Conservation (phyloP, 495 filamentous ascomycete species). For the Clohesyomyces aquaticus region DNA sequence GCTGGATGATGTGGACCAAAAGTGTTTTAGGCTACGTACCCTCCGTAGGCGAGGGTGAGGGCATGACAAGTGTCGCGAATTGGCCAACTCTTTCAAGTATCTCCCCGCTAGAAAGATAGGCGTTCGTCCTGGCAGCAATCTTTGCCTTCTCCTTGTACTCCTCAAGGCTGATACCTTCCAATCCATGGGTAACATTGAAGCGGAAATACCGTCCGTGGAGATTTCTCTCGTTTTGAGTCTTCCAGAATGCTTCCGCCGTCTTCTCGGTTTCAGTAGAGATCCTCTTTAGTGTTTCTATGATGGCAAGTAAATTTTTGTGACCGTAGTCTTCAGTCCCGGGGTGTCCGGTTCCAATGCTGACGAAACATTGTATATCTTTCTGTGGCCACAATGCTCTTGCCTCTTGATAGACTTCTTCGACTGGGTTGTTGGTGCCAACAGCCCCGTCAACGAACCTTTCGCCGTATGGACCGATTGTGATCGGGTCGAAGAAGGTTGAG, state of each 20-base stretch:
- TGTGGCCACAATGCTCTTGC: not conserved
- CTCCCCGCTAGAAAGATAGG: no score
- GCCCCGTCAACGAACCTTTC: not conserved
- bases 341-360: not conserved
- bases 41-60: no score
- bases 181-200: not conserved
- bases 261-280: not conserved
- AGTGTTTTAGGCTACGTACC: no score
- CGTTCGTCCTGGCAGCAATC: no score
- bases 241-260: not conserved
- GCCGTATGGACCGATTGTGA: not conserved
- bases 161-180: not conserved
- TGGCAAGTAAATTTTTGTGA: not conserved
- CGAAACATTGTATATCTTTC: not conserved
- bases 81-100: no score
- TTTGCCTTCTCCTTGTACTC: not conserved
- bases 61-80: no score
- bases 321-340: not conserved
- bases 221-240: not conserved
- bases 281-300: not conserved
- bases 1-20: no score
- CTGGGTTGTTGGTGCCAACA: not conserved
- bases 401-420: not conserved
- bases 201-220: not conserved
- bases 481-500: not conserved